Evolutionary conservation across 2,329 filamentous ascomycete species (phyloP).

Genomic region (Botryotinia convoluta): DNA sequence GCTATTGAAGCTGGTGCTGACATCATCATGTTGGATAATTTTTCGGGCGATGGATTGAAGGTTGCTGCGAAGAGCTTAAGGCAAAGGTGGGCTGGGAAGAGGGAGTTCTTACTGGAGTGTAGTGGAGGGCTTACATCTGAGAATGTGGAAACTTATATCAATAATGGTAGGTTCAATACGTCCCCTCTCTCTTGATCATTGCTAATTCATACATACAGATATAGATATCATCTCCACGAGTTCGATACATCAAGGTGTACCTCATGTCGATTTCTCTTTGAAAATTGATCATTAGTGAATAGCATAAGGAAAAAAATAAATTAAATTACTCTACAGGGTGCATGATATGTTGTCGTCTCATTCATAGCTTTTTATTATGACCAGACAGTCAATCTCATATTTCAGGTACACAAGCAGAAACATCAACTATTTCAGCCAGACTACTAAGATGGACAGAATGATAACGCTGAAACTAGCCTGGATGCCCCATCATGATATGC

Average conservation of each 20-base stretch:
- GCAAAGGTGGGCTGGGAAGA: slow-evolving; percentile 72
- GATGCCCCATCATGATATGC: neutral
- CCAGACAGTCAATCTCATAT: neutral
- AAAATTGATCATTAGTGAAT: slow-evolving; percentile 63
- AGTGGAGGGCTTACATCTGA: slow-evolving; percentile 84
- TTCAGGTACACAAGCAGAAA: neutral
- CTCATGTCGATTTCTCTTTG: slow-evolving; percentile 91
- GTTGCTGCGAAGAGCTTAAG: slow-evolving; percentile 73
- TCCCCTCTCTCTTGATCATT: neutral
- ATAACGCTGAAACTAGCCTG: neutral
- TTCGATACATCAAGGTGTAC: slow-evolving; percentile 92
- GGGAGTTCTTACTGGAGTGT: slow-evolving; percentile 81
- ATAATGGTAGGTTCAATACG: slow-evolving; percentile 54
- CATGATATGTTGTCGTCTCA: neutral
- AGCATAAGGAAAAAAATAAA: neutral
- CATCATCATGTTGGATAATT: slow-evolving; percentile 97
- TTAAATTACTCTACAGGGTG: neutral
- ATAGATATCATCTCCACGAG: slow-evolving; percentile 96
- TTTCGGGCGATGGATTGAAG: slow-evolving; percentile 74
- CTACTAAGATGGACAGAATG: neutral
- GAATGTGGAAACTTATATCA: slow-evolving; percentile 81
- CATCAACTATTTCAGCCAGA: neutral
- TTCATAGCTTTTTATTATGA: neutral
- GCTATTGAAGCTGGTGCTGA: slow-evolving; percentile 89
- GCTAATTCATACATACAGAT: slow-evolving; percentile 49